Evolutionary conservation across 139 green algal genomes (phyloP), one percentile per base, ranked within the genome.

Genomic region (Microglena sp.): DNA sequence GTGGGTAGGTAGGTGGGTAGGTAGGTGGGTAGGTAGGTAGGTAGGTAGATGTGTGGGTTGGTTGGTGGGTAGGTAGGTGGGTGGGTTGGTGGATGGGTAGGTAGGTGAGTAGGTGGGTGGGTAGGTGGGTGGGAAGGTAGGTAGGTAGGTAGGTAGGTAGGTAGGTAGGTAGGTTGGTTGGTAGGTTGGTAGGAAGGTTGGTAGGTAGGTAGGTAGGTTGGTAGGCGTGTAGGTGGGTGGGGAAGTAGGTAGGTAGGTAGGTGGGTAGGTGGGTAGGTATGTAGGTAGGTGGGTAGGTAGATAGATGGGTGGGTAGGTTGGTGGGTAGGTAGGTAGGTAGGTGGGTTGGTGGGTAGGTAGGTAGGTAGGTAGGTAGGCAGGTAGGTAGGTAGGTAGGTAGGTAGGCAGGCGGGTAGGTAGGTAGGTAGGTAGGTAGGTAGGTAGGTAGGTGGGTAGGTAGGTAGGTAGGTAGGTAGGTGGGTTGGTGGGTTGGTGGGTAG

Each of bases 41-140:
- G 50, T 59, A n/a, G 26, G 50, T 59, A 26, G 26, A n/a, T 59
- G 50, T 59, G 50, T 59, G 50, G 26, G 50, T 59, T 18, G 11
- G 50, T 59, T 18, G 26, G 50, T 32, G 50, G 26, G 50, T 59
- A n/a, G 11, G 50, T 59, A n/a, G 6, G 22, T 59, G 50, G 26
- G 50, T 59, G 50, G 26, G 15, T 27, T 18, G 26, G 50, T 27
- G 50, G 26, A n/a, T 27, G 50, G 26, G 50, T 59, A 26, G 26
- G 50, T 59, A n/a, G 26, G 50, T 59, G 50, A 32, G 50, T 59
- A n/a, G 26, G 50, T 59, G 50, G 18, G 55, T 7, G 22, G 18
- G 55, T 40, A 22, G 36, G 55, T 62, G 55, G 36, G 24, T 62
- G 26, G 36, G 55, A 45, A 7, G 8, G 55, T 40, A 29, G 8